Conservation (phyloP, 352 stramenopile genomes). For the Phytophthora parvispora region DNA sequence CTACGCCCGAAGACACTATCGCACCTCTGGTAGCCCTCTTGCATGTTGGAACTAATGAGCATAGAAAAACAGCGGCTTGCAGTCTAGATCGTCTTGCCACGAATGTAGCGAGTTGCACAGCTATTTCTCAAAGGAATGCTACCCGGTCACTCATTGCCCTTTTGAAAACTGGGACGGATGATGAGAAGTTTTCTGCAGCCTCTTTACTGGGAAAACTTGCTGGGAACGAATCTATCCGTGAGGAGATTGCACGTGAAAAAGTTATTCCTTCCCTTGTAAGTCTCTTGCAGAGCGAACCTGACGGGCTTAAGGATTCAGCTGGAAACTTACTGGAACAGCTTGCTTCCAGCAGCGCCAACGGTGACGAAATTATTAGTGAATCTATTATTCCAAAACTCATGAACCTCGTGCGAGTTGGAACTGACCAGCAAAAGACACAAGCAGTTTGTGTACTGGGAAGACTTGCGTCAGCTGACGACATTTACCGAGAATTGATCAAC, state of each 20-base stretch:
- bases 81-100: not conserved
- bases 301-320: not conserved
- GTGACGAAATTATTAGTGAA: too few relatives aligned
- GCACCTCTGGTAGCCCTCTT: not conserved
- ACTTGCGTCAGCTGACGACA: too few relatives aligned
- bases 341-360: too few relatives aligned
- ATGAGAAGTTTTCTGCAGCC: not conserved
- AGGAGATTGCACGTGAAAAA: not conserved
- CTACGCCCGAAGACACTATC: not conserved
- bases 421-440: too few relatives aligned
- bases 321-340: not conserved
- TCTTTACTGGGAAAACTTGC: not conserved
- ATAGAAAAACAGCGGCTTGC: not conserved
- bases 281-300: not conserved
- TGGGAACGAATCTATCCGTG: not conserved
- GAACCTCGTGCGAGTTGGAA: too few relatives aligned
- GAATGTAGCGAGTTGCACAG: not conserved
- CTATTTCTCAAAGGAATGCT: not conserved
- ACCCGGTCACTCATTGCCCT: not conserved
- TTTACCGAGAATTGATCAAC: too few relatives aligned
- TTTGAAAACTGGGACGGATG: not conserved
- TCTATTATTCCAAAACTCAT: too few relatives aligned
- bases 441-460: too few relatives aligned
- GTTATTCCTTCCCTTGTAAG: not conserved
- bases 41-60: not conserved